phyloP scores from a whole-genome alignment of 108 stramenopile species.

The Bacterosira constricta region DNA sequence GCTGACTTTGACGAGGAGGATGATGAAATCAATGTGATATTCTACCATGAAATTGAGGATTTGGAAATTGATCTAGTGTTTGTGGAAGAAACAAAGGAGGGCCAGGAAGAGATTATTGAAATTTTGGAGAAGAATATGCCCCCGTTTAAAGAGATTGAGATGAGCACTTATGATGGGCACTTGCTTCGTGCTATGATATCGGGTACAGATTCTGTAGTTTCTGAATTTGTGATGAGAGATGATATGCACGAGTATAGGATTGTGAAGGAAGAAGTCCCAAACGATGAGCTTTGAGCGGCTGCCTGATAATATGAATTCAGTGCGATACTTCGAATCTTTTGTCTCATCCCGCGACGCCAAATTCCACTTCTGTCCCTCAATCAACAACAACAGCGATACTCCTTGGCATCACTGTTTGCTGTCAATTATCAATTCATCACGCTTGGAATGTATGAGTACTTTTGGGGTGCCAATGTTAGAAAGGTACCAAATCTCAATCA shows the following conservation, averaged over 20 bases:
- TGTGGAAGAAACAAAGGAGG: background rate
- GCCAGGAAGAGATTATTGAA: background rate
- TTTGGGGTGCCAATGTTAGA: no score
- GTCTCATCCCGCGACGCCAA: no score
- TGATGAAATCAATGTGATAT: background rate
- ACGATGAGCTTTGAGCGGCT: conserved; percentile 22
- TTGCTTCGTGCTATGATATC: conserved; percentile 7
- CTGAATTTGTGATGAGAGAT: conserved; percentile 10
- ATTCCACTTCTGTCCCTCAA: no score
- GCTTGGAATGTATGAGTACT: no score
- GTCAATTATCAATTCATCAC: no score
- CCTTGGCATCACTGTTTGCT: no score
- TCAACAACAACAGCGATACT: no score
- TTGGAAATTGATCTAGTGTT: background rate
- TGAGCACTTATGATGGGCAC: conserved; percentile 6
- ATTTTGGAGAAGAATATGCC: background rate
- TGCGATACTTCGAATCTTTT: no score
- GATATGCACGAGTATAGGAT: background rate
- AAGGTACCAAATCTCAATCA: no score
- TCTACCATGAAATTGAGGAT: conserved; percentile 31
- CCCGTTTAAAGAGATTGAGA: background rate
- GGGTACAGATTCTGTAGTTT: conserved; percentile 1
- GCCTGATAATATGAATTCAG: background rate
- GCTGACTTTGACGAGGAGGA: background rate
- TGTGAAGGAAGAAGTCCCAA: background rate